Evolutionary conservation across 1,284 basidiomycete genomes (phyloP).

Genomic region (Trametes sp.): DNA sequence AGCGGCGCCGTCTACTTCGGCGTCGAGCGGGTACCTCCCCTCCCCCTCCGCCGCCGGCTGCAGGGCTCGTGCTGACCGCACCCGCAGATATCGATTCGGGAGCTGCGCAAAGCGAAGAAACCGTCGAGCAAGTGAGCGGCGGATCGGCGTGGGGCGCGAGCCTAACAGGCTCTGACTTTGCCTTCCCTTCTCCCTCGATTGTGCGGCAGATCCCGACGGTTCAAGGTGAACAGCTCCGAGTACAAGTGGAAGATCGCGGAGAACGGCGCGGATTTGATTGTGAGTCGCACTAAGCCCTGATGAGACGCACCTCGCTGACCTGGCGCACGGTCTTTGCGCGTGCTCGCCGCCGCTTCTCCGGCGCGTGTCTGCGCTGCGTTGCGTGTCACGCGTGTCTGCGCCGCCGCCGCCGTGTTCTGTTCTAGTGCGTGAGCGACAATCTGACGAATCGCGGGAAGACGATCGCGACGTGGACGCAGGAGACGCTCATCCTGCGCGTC

Average conservation of each 20-base stretch:
- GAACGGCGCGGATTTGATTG: constrained; percentile 54
- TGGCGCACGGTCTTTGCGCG: background rate
- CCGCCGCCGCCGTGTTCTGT: constrained; percentile 3
- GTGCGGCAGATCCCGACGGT: constrained; percentile 56
- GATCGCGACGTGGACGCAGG: constrained; percentile 58
- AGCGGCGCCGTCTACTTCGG: constrained; percentile 59
- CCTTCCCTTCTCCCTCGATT: background rate
- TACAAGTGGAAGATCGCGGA: constrained; percentile 67
- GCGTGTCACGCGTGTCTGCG: no score
- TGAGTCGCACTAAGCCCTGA: constrained; percentile 41
- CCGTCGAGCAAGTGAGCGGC: constrained; percentile 54
- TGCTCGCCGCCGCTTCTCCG: no score
- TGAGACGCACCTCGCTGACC: background rate
- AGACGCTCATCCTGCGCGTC: constrained; percentile 49
- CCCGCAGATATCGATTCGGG: constrained; percentile 52
- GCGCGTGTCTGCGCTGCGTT: no score
- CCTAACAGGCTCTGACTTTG: constrained; percentile 2
- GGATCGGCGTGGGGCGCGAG: constrained; percentile 2
- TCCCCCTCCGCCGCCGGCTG: background rate
- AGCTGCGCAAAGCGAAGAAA: constrained; percentile 59
- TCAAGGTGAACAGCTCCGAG: constrained; percentile 56
- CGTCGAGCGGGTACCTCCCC: constrained; percentile 49
- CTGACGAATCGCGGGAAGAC: constrained; percentile 49
- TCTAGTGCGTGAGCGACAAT: constrained; percentile 55
- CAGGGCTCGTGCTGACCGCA: background rate